phyloP scores from a whole-genome alignment of 139 green algal species.

The Micromonas commoda region DNA sequence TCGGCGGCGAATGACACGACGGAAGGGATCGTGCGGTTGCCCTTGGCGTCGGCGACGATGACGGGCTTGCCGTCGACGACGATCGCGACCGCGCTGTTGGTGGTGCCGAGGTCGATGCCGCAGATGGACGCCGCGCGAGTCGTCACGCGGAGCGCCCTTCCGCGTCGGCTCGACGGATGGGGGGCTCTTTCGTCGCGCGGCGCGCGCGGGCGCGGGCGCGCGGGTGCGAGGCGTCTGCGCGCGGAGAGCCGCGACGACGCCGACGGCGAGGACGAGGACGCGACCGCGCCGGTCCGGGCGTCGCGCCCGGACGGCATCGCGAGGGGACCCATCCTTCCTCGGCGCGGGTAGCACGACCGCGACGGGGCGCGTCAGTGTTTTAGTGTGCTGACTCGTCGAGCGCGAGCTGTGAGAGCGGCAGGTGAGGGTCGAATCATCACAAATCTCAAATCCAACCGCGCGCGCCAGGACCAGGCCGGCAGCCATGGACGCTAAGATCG shows the following conservation, averaged over 20 bases:
- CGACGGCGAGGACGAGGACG: not conserved
- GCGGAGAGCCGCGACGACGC: not conserved
- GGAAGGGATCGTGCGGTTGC: slow-evolving; percentile 24
- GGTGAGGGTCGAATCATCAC: no score
- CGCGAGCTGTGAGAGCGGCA: no score
- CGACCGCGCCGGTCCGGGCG: no score
- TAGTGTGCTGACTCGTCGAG: no score
- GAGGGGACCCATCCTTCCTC: no score
- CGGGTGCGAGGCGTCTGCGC: not conserved
- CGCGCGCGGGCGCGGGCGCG: no score
- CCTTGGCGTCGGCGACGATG: slow-evolving; percentile 28
- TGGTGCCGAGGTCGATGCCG: slow-evolving; percentile 91
- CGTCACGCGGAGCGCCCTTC: not conserved
- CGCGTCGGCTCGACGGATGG: no score
- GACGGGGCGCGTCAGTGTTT: no score
- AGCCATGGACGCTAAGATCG: not conserved
- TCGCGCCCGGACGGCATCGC: not conserved
- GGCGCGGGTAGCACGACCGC: no score
- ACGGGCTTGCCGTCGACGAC: slow-evolving; percentile 84
- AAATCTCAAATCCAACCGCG: no score
- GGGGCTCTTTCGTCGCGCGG: no score
- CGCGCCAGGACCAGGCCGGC: no score
- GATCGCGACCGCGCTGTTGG: slow-evolving; percentile 83
- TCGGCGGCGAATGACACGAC: slow-evolving; percentile 6
- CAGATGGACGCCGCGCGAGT: not conserved